A percentile compares a stretch with the other conserved stretches of the same genome.
Conservation (phyloP, 208 protist genomes). For the Leishmania turanica region DNA sequence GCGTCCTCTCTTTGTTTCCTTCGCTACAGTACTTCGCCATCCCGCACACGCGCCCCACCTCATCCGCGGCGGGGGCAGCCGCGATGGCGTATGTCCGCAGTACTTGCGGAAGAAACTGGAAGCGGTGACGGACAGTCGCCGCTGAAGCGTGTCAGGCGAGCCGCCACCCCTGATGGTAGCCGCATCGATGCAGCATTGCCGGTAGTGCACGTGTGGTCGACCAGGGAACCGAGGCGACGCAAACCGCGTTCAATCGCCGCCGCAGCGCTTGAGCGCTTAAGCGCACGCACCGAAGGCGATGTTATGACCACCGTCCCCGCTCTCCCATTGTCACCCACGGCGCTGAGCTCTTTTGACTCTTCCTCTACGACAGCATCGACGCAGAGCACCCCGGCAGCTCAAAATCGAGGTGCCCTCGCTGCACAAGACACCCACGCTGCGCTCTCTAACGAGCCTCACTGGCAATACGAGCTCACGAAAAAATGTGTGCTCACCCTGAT, state of each 20-base stretch:
- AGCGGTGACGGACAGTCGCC: neutral
- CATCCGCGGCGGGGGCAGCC: neutral
- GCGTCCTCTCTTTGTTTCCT: neutral
- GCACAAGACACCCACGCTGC: neutral
- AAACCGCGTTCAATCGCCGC: neutral
- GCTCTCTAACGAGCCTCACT: neutral
- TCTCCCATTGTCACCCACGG: neutral
- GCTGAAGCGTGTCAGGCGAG: neutral
- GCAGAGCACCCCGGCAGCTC: neutral
- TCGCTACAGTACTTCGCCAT: neutral
- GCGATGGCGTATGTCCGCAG: neutral
- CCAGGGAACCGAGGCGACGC: neutral
- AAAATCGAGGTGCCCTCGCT: too few relatives aligned
- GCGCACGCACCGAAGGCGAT: neutral
- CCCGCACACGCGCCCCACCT: neutral
- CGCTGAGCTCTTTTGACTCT: neutral
- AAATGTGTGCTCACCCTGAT: neutral
- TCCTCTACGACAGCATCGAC: neutral
- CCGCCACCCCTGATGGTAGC: neutral
- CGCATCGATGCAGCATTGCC: neutral
- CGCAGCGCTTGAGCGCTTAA: neutral
- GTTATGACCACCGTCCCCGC: too few relatives aligned
- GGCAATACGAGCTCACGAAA: neutral
- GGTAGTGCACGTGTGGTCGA: neutral
- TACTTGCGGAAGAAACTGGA: neutral